Conservation (phyloP, 257 asterid species). For the Orobanche coerulescens region DNA sequence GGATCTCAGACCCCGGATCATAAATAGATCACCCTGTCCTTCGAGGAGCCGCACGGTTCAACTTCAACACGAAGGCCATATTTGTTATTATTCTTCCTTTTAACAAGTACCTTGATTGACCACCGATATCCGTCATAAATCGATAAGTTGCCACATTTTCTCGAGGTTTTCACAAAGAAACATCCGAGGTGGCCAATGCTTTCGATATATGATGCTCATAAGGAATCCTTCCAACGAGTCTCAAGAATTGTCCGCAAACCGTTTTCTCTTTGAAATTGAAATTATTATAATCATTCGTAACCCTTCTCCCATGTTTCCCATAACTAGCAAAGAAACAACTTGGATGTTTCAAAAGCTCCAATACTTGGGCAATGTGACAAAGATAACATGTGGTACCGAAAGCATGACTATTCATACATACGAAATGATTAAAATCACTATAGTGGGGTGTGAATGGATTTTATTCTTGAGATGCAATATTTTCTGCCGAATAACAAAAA, state of each 20-base stretch:
- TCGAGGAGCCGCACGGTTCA: slow-evolving; percentile 28
- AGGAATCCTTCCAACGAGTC: slow-evolving; percentile 22
- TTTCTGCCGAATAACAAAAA: slow-evolving; percentile 21
- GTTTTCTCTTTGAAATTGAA: slow-evolving; percentile 23
- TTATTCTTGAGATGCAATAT: background rate
- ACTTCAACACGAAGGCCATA: slow-evolving; percentile 47
- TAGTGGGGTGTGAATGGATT: background rate
- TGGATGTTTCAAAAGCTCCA: slow-evolving; percentile 28
- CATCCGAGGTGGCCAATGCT: slow-evolving; percentile 39
- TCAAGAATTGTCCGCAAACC: slow-evolving; percentile 11
- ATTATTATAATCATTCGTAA: slow-evolving; percentile 21
- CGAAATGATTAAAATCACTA: slow-evolving; percentile 10
- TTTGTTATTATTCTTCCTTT: slow-evolving; percentile 31
- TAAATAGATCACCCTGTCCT: slow-evolving; percentile 30
- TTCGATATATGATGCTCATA: slow-evolving; percentile 25
- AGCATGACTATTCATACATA: slow-evolving; percentile 34
- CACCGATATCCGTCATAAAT: slow-evolving; percentile 62
- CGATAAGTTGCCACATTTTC: slow-evolving; percentile 40
- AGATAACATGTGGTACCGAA: slow-evolving; percentile 33
- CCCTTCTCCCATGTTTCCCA: slow-evolving; percentile 27
- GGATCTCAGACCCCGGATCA: slow-evolving; percentile 67
- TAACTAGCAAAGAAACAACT: slow-evolving; percentile 25
- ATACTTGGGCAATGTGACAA: slow-evolving; percentile 36
- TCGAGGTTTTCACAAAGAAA: slow-evolving; percentile 32
- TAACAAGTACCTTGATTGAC: slow-evolving; percentile 56